Evolutionary conservation across 148 eudicot genomes (phyloP).

Genomic region (Heliamphora exappendiculata): DNA sequence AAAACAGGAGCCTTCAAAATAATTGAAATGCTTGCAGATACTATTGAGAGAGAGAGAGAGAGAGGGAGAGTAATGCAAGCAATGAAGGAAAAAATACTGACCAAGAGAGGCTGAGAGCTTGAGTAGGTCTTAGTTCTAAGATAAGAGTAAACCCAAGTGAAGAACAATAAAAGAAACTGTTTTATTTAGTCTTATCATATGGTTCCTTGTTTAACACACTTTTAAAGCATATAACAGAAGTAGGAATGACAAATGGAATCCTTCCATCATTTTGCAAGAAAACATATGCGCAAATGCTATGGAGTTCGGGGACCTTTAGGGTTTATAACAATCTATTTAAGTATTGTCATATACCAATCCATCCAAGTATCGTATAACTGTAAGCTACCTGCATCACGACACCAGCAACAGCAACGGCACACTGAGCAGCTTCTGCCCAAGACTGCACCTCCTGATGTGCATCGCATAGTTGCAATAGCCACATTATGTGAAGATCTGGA

Average conservation of each 20-base stretch:
- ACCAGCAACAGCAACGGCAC: slow-evolving; percentile 99
- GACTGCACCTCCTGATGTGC: slow-evolving; percentile 99
- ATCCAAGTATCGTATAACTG: background rate
- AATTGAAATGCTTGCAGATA: background rate
- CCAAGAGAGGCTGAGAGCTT: background rate
- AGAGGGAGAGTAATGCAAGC: no score
- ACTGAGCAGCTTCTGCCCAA: slow-evolving; percentile 99
- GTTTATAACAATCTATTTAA: background rate
- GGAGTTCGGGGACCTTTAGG: background rate
- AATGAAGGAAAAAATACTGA: background rate
- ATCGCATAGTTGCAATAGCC: slow-evolving; percentile 96
- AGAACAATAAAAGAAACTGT: background rate
- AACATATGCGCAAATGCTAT: background rate
- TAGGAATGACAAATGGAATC: background rate
- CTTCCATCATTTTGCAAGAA: slow-evolving; percentile 5
- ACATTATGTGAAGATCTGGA: slow-evolving; percentile 99
- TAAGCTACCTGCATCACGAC: slow-evolving; percentile 89
- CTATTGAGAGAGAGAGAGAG: background rate
- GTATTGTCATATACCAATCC: background rate
- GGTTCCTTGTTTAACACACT: background rate
- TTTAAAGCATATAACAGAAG: background rate
- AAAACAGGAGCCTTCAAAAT: no score
- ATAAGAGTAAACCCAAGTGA: background rate
- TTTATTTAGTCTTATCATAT: background rate
- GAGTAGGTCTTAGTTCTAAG: slow-evolving; percentile 2